Conservation (phyloP, 2,329 filamentous ascomycete species). For the Camillea tinctor region DNA sequence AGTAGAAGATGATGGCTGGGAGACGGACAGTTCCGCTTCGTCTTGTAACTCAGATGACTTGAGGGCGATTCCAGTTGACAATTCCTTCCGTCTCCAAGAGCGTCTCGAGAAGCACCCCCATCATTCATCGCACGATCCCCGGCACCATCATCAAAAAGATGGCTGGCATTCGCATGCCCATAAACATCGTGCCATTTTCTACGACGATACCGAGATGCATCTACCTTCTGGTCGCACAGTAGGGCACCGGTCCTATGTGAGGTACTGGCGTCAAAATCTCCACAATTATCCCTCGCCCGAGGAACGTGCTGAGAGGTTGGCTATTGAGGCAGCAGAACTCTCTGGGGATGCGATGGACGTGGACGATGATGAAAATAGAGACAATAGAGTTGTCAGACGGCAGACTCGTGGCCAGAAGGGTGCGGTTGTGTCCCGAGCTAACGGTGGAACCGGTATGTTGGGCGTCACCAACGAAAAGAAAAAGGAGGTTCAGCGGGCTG, state of each 20-base stretch:
- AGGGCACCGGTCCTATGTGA: constrained; percentile 82
- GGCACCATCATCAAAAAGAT: constrained; percentile 71
- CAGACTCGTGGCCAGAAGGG: constrained; percentile 46
- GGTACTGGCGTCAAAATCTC: constrained; percentile 91
- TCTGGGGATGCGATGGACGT: constrained; percentile 39
- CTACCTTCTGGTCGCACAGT: constrained; percentile 86
- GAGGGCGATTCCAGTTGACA: constrained; percentile 73
- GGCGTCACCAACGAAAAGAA: constrained; percentile 77
- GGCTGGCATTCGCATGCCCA: constrained; percentile 83
- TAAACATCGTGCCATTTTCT: constrained; percentile 76
- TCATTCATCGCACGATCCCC: constrained; percentile 69
- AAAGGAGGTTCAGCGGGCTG: constrained; percentile 61
- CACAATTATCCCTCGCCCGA: constrained; percentile 76
- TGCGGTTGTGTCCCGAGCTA: constrained; percentile 63
- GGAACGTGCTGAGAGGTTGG: constrained; percentile 68
- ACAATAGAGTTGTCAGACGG: constrained; percentile 35
- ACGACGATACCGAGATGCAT: constrained; percentile 92
- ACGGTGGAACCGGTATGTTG: constrained; percentile 73
- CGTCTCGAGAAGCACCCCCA: constrained; percentile 71
- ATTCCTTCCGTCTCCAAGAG: constrained; percentile 68
- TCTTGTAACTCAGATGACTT: constrained; percentile 85
- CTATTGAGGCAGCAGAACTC: constrained; percentile 48
- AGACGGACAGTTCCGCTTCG: constrained; percentile 89
- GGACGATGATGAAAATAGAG: constrained; percentile 24
- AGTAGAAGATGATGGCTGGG: constrained; percentile 80